Conservation (phyloP, 495 filamentous ascomycete genomes). For the Glarea lozoyensis region DNA sequence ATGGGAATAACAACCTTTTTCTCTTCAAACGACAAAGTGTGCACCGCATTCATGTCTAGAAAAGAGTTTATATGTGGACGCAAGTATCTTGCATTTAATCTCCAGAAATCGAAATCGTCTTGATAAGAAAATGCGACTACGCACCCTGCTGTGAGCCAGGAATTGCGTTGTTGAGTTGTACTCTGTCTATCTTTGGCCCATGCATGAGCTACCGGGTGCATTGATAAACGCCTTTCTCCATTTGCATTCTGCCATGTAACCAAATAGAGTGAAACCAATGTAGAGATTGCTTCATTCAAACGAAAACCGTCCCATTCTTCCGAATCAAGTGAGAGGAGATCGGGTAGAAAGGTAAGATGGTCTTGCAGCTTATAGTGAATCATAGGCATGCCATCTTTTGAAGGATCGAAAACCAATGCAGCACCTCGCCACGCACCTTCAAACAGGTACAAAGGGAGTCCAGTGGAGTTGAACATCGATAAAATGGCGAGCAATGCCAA, state of each 20-base stretch:
- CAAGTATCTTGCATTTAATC: slow-evolving; percentile 15
- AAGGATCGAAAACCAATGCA: slow-evolving; percentile 4
- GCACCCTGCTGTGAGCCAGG: slow-evolving; percentile 16
- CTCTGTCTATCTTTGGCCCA: slow-evolving; percentile 17
- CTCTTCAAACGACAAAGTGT: slow-evolving; percentile 7
- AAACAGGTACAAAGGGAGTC: slow-evolving; percentile 27
- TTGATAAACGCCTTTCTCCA: slow-evolving; percentile 11
- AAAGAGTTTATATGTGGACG: slow-evolving; percentile 21
- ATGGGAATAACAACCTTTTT: slow-evolving; percentile 11
- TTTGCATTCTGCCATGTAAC: slow-evolving; percentile 12
- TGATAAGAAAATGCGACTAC: slow-evolving; percentile 16
- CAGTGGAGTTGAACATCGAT: slow-evolving; percentile 27
- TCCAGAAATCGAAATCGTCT: slow-evolving; percentile 9
- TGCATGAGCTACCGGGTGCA: slow-evolving; percentile 17
- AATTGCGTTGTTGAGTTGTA: slow-evolving; percentile 7
- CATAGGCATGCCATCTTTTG: slow-evolving; percentile 1
- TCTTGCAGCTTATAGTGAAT: slow-evolving; percentile 9
- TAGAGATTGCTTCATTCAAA: slow-evolving; percentile 17
- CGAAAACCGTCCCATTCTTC: slow-evolving; percentile 22
- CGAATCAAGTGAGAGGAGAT: slow-evolving; percentile 10
- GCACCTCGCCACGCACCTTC: slow-evolving; percentile 15
- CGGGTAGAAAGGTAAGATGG: slow-evolving; percentile 21
- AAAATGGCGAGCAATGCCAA: slow-evolving; percentile 31
- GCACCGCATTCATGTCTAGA: slow-evolving; percentile 12
- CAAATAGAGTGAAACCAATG: slow-evolving; percentile 21